These are phyloP conservation scores for Ramaria sp. DNA, from an alignment of 768 basidiomycete species.

Conservation along the genomic window DNA sequence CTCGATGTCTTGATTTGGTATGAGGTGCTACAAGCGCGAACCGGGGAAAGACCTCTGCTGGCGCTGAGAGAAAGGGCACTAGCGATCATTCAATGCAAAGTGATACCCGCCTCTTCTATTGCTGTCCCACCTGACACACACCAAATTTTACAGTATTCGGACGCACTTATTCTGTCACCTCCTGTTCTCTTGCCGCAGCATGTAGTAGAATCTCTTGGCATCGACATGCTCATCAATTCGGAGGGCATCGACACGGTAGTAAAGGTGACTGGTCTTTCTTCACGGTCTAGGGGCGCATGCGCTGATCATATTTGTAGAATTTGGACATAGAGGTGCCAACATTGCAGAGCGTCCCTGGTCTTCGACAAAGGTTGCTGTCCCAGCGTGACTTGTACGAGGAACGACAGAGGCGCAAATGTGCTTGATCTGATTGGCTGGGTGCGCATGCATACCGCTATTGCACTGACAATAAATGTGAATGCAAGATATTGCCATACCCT, in stretches of 20 bases:
- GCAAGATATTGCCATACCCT: too few species aligned
- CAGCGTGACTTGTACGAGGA: background rate
- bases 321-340: background rate
- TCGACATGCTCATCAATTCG: background rate
- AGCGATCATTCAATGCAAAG: constrained; percentile 12
- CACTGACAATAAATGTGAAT: too few species aligned
- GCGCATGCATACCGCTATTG: background rate
- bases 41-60: constrained; percentile 9
- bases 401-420: background rate
- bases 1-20: background rate
- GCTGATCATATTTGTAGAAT: background rate
- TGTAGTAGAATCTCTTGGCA: background rate
- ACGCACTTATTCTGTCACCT: background rate
- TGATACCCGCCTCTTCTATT: background rate
- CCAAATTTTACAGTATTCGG: background rate
- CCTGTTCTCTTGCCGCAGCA: background rate
- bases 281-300: background rate
- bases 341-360: background rate
- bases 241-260: background rate
- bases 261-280: background rate
- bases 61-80: constrained; percentile 8
- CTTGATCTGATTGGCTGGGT: background rate
- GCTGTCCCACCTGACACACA: background rate
- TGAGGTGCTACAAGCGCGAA: constrained; percentile 3
- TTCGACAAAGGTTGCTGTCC: background rate